Evolutionary conservation across 768 basidiomycete species (phyloP), one percentile per base, ranked within the genome.

Genomic region (Naganishia friedmannii): DNA sequence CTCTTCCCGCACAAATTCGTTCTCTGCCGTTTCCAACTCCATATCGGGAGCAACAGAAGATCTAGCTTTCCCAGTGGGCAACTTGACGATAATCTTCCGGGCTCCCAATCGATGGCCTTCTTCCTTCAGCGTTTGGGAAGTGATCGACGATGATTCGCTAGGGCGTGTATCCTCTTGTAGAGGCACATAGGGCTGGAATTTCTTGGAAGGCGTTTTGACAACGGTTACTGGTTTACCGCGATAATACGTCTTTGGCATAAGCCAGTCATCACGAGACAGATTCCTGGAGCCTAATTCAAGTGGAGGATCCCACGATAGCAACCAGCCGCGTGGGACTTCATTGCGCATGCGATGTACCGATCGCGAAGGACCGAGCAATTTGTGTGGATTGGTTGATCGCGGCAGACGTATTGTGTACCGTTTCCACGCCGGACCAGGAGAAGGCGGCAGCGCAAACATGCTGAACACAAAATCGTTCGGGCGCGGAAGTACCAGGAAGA

Each of bases 351-450:
- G 66, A 51, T 31, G 53, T 26, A 66, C 12, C 57, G 73, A 32
- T 42, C 58, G 26, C 60, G 58, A 23, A 19, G 63, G 63, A n/a
- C 66, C 23, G 29, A 75, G 46, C 34, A 74, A 28, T 29, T 73
- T 39, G 51, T 71, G 29, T 55, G 70, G 0, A 37, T 70, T 66
- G 0, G 71, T 4, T 2, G 73, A 45, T 53, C 72, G 73, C 3
- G 82, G 79, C 19, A 82, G 63, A 13, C 72, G 74, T 53, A 82
- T 74, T 1, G 73, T 39, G 73, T 76, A 81, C 8, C 73, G 75
- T 29, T 80, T 76, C 82, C 82, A 83, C 0, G 78, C 82, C 0
- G 82, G 80, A 1, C 79, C 76, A 9, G 82, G 81, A 9, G 79
- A 79, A 23, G 53, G 56, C 1, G 82, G 79, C 5, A 76, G 74